Conservation (phyloP, 2,329 filamentous ascomycete species). For the Sarocladium oryzae region DNA sequence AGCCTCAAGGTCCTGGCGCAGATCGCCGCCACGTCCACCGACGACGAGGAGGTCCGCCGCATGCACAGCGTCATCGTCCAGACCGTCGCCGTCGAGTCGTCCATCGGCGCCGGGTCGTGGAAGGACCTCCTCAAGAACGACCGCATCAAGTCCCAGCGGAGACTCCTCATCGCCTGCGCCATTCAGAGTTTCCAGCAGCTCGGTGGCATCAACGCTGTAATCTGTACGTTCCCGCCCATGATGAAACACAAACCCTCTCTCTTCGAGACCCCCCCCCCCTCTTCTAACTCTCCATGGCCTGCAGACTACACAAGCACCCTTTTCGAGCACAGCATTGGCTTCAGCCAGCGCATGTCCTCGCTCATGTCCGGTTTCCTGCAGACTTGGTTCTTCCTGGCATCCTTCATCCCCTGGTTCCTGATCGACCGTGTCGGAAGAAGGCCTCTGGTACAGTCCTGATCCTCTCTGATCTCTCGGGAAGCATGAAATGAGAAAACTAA, state of each 20-base stretch:
- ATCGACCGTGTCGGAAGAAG: conserved; percentile 40
- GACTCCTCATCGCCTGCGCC: conserved; percentile 22
- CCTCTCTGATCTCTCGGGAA: background rate
- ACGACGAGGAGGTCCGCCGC: conserved; percentile 16
- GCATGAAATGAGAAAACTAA: no score
- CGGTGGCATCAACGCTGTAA: conserved; percentile 42
- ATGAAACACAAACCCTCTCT: no score
- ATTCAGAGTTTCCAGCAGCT: conserved; percentile 35
- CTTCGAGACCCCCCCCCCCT: no score
- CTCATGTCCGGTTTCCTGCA: conserved; percentile 47
- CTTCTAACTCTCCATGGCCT: no score
- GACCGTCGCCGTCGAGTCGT: conserved; percentile 25
- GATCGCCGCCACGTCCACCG: conserved; percentile 10
- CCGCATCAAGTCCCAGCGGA: conserved; percentile 23
- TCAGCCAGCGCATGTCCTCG: conserved; percentile 35
- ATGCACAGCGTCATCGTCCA: conserved; percentile 26
- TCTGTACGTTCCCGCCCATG: conserved; percentile 26
- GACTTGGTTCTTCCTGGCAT: conserved; percentile 36
- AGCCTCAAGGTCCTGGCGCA: conserved; percentile 16
- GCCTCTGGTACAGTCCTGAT: conserved; percentile 23
- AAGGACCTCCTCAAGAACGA: conserved; percentile 25
- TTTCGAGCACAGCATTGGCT: conserved; percentile 37
- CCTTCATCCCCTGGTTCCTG: conserved; percentile 38
- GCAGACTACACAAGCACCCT: conserved; percentile 37
- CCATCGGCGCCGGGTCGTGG: conserved; percentile 23